Conservation (phyloP, 495 filamentous ascomycete genomes). For the Penicillium flavigenum region DNA sequence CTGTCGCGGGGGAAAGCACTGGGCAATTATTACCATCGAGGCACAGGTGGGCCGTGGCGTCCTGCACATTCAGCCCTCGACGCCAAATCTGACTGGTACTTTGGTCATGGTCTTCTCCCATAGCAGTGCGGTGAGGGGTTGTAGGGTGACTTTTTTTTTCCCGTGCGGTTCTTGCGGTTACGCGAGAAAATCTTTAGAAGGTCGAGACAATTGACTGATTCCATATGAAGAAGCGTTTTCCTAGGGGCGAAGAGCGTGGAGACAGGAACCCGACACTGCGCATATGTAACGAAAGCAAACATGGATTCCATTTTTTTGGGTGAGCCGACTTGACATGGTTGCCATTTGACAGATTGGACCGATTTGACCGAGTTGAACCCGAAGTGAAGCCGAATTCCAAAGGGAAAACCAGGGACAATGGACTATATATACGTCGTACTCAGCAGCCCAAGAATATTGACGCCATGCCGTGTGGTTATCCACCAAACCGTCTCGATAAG, state of each 20-base stretch:
- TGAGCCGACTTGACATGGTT: background rate
- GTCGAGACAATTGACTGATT: conserved; percentile 5
- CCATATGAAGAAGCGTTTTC: conserved; percentile 17
- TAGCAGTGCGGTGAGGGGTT: background rate
- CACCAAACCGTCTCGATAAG: conserved; percentile 24
- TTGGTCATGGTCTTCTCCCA: conserved; percentile 5
- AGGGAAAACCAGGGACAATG: background rate
- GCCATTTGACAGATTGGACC: background rate
- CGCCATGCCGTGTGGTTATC: conserved; percentile 18
- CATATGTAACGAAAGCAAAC: conserved; percentile 12
- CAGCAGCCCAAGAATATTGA: background rate
- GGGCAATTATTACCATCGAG: background rate
- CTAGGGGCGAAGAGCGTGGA: conserved; percentile 16
- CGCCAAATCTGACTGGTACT: conserved; percentile 11
- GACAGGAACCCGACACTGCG: conserved; percentile 17
- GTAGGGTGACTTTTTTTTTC: conserved; percentile 11
- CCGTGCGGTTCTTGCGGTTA: conserved; percentile 27
- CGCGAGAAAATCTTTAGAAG: conserved; percentile 3
- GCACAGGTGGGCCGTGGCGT: conserved; percentile 7
- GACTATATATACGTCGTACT: conserved; percentile 15
- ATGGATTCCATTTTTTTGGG: background rate
- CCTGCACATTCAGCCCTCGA: conserved; percentile 10
- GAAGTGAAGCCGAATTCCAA: conserved; percentile 2
- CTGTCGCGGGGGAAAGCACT: conserved; percentile 1
- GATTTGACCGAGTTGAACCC: background rate